Percentiles rank a stretch among this genome's conserved stretches.
These are phyloP conservation scores for Monosporascus ibericus DNA, from an alignment of 2,329 filamentous ascomycete species.

Conservation along the genomic window DNA sequence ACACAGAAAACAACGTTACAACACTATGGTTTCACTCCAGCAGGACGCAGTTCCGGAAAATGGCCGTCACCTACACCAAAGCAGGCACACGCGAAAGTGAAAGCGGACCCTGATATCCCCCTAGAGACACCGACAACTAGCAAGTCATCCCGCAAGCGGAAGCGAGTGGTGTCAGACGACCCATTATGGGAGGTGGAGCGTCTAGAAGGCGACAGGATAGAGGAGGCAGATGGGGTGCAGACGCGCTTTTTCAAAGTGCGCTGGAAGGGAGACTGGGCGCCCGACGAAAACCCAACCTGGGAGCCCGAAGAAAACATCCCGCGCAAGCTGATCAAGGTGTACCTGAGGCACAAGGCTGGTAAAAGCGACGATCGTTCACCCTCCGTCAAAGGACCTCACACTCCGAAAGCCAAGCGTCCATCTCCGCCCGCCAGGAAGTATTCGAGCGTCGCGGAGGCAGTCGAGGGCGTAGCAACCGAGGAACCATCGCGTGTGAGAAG, in stretches of 20 bases:
- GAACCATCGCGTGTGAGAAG: not conserved
- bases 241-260: slow-evolving; percentile 45
- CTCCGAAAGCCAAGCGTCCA: not conserved
- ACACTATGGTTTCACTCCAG: slow-evolving; percentile 21
- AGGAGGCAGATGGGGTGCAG: slow-evolving; percentile 28
- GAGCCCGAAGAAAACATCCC: slow-evolving; percentile 49
- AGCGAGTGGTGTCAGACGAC: slow-evolving; percentile 7
- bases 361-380: slow-evolving; percentile 5
- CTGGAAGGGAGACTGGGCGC: slow-evolving; percentile 53
- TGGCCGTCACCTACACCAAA: slow-evolving; percentile 4
- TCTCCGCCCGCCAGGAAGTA: slow-evolving; percentile 18
- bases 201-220: slow-evolving; percentile 35
- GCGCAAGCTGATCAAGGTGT: slow-evolving; percentile 33
- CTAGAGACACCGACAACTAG: too few species aligned
- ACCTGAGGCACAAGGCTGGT: slow-evolving; percentile 27
- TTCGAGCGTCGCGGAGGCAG: slow-evolving; percentile 29
- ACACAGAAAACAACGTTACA: slow-evolving; percentile 1
- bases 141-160: slow-evolving; percentile 2
- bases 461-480: slow-evolving; percentile 18
- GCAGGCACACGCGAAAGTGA: not conserved
- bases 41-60: slow-evolving; percentile 13
- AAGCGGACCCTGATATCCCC: not conserved
- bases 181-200: slow-evolving; percentile 37
- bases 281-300: slow-evolving; percentile 51
- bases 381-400: too few species aligned